Percentiles rank a stretch among this genome's conserved stretches.
These are phyloP conservation scores for Penicillium sp. DNA, from an alignment of 2,329 filamentous ascomycete species.

Conservation along the genomic window DNA sequence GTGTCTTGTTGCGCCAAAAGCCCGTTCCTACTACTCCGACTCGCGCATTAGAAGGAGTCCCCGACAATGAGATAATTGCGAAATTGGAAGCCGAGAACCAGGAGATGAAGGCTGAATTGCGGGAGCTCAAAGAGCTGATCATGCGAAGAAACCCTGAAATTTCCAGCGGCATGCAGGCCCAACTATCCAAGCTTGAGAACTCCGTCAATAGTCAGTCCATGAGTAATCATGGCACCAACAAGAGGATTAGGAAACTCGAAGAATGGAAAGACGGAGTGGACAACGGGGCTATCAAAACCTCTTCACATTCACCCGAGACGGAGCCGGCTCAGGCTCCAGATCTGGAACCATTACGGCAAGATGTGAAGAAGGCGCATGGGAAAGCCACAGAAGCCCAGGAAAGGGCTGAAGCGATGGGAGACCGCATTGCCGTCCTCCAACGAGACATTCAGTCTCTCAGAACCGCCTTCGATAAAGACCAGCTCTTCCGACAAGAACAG, in stretches of 20 bases:
- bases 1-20: neutral
- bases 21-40: neutral
- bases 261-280: conserved; percentile 11
- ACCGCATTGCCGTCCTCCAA: neutral
- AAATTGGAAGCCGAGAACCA: conserved; percentile 29
- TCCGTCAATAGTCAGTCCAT: conserved; percentile 7
- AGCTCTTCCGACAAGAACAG: neutral
- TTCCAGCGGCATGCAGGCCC: neutral
- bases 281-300: neutral
- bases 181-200: conserved; percentile 12
- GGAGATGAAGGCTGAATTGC: conserved; percentile 7
- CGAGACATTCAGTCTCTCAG: neutral
- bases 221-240: conserved; percentile 5
- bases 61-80: conserved; percentile 19
- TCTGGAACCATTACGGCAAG: conserved; percentile 3
- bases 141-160: neutral
- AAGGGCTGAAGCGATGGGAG: neutral
- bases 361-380: neutral
- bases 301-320: neutral
- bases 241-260: conserved; percentile 5
- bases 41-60: neutral
- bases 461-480: neutral
- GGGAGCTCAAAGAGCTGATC: conserved; percentile 5
- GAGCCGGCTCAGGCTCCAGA: neutral
- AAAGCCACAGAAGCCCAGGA: conserved; percentile 3